These are phyloP conservation scores for Phytophthora sp. DNA, from an alignment of 352 stramenopile genomes.

Conservation along the genomic window DNA sequence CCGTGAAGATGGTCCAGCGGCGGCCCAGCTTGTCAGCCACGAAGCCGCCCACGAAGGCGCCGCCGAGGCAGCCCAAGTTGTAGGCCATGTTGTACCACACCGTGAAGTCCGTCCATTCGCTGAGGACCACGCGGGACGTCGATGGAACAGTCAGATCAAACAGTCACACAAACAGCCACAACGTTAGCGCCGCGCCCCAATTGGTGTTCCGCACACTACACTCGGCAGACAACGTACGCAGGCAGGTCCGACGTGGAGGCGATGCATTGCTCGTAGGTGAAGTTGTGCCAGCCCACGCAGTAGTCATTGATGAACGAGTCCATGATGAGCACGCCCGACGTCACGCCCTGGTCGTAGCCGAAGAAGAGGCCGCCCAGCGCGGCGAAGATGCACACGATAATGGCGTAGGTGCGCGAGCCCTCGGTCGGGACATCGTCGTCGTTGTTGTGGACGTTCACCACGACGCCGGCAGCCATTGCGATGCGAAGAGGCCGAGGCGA, in stretches of 20 bases:
- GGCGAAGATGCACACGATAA: slow-evolving; percentile 37
- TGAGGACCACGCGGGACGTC: too few relatives aligned
- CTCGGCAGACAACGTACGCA: too few relatives aligned
- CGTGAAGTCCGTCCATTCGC: slow-evolving; percentile 40
- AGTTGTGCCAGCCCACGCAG: slow-evolving; percentile 40
- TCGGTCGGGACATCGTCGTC: slow-evolving; percentile 37
- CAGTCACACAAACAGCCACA: too few relatives aligned
- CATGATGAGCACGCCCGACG: slow-evolving; percentile 43
- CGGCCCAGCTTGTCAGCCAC: slow-evolving; percentile 38
- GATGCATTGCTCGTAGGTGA: slow-evolving; percentile 30
- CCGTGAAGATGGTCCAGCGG: slow-evolving; percentile 38
- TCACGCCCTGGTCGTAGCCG: slow-evolving; percentile 45
- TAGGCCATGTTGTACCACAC: slow-evolving; percentile 36
- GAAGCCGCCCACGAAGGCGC: slow-evolving; percentile 24
- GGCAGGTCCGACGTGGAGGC: slow-evolving; percentile 23
- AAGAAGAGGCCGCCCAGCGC: slow-evolving; percentile 36
- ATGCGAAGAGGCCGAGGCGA: background rate
- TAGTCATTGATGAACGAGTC: slow-evolving; percentile 53
- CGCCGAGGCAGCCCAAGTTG: slow-evolving; percentile 29
- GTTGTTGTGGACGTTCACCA: slow-evolving; percentile 14
- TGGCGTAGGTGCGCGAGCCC: slow-evolving; percentile 42
- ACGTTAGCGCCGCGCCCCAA: too few relatives aligned
- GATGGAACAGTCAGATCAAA: too few relatives aligned
- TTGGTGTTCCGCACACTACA: too few relatives aligned
- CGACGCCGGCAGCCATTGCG: slow-evolving; percentile 17